phyloP scores from a whole-genome alignment of 176 grass and related monocot genomes.

The Oryza meridionalis region DNA sequence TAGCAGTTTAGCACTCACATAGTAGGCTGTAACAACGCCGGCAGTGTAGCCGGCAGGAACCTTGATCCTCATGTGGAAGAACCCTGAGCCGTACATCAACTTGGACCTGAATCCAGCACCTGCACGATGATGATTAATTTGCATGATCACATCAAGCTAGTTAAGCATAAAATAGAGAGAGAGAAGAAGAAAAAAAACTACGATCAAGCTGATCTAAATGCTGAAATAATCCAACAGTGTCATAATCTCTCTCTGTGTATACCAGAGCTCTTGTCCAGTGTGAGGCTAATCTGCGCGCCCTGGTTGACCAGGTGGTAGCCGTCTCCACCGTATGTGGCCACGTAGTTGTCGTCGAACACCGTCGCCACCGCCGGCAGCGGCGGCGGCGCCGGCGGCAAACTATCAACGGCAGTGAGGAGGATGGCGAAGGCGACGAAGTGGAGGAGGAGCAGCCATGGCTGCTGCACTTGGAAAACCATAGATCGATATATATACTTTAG shows the following conservation, averaged over 20 bases:
- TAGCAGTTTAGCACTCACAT: constrained; percentile 36
- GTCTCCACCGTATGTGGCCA: constrained; percentile 49
- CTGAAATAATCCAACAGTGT: not conserved
- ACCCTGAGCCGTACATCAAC: constrained; percentile 55
- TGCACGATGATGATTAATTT: not conserved
- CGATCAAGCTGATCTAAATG: no score
- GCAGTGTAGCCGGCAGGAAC: constrained; percentile 55
- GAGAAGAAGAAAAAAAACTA: no score
- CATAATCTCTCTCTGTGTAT: not conserved
- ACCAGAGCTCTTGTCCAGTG: constrained; percentile 74
- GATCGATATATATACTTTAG: not conserved
- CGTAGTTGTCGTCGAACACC: constrained; percentile 66
- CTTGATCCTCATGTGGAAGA: constrained; percentile 79
- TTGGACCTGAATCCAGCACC: constrained; percentile 72
- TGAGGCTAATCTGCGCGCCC: constrained; percentile 53
- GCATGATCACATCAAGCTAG: not conserved
- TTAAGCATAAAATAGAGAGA: not conserved
- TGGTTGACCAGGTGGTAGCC: constrained; percentile 42
- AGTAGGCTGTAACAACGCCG: constrained; percentile 72
- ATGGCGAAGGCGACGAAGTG: not conserved
- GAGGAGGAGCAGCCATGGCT: constrained; percentile 19
- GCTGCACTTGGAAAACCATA: not conserved
- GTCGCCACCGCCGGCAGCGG: not conserved
- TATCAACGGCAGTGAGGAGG: not conserved
- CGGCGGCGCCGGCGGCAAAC: not conserved